Conservation (phyloP, 345 rosid genomes). For the Aquilaria malaccensis region DNA sequence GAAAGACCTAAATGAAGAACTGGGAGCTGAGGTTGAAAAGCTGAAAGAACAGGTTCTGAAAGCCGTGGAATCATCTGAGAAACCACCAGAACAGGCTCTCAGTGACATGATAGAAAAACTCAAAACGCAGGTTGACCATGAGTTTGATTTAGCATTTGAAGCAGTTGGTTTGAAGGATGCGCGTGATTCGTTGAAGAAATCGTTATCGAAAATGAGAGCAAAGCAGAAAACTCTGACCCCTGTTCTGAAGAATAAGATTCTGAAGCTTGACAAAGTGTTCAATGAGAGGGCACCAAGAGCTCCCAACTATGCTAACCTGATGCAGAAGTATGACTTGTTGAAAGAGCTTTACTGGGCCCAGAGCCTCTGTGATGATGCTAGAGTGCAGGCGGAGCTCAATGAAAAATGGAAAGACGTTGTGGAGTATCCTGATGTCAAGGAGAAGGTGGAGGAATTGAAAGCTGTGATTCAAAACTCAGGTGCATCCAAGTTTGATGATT, state of each 20-base stretch:
- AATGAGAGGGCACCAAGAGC: conserved; percentile 39
- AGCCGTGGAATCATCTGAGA: conserved; percentile 56
- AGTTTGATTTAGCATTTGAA: conserved; percentile 55
- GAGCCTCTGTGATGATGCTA: conserved; percentile 27
- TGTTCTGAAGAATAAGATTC: conserved; percentile 43
- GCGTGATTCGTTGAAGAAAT: conserved; percentile 34
- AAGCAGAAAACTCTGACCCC: conserved; percentile 58
- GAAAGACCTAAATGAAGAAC: conserved; percentile 34
- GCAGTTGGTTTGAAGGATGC: conserved; percentile 56
- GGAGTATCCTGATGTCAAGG: conserved; percentile 48
- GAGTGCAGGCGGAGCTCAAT: conserved; percentile 42
- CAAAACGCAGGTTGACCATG: conserved; percentile 66
- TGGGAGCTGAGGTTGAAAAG: conserved; percentile 63
- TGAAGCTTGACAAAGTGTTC: conserved; percentile 61
- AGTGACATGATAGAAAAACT: conserved; percentile 61
- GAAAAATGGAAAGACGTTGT: conserved; percentile 53
- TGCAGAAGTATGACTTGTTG: conserved; percentile 66
- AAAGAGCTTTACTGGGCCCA: conserved; percentile 58
- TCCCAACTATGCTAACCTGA: conserved; percentile 54
- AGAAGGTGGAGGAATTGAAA: conserved; percentile 55
- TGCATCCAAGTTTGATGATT: conserved; percentile 44
- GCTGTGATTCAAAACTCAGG: conserved; percentile 44
- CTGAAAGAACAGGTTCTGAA: conserved; percentile 58
- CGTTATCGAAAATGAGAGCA: conserved; percentile 41
- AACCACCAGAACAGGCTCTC: conserved; percentile 42